A percentile compares a stretch with the other conserved stretches of the same genome.
These are phyloP conservation scores for Cladosporium sp. DNA, from an alignment of 2,329 filamentous ascomycete species.

Conservation along the genomic window DNA sequence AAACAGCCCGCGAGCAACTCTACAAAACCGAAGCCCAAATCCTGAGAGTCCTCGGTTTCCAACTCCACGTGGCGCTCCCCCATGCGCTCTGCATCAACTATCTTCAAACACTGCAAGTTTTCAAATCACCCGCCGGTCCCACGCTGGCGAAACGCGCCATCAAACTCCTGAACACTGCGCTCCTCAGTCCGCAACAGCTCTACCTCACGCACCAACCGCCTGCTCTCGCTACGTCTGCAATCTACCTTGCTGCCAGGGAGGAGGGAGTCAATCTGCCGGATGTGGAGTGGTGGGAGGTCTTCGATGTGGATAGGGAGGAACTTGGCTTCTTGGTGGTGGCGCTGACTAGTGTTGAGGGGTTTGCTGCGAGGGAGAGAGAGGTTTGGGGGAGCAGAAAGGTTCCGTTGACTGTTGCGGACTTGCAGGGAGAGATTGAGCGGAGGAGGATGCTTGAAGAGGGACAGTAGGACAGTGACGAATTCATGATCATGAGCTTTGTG, in stretches of 20 bases:
- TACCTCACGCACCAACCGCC: conserved; percentile 91
- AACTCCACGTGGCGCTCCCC: conserved; percentile 79
- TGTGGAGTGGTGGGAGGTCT: conserved; percentile 95
- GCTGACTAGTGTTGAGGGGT: conserved; percentile 73
- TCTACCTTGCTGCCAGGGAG: conserved; percentile 85
- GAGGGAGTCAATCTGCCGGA: conserved; percentile 72
- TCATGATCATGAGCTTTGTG: not conserved
- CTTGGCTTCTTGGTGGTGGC: conserved; percentile 88
- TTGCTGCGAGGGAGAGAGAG: conserved; percentile 57
- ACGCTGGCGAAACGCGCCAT: conserved; percentile 62
- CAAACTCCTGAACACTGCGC: conserved; percentile 77
- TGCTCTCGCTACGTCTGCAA: conserved; percentile 77
- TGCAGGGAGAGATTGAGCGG: conserved; percentile 59
- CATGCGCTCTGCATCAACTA: conserved; percentile 88
- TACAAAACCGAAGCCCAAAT: conserved; percentile 74
- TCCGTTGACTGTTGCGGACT: conserved; percentile 53
- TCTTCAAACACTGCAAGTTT: conserved; percentile 78
- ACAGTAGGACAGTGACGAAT: conserved; percentile 3
- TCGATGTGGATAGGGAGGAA: conserved; percentile 92
- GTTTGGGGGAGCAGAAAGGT: conserved; percentile 51
- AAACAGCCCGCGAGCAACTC: conserved; percentile 59
- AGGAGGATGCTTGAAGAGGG: conserved; percentile 39
- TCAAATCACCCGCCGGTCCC: conserved; percentile 40
- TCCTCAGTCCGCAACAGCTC: conserved; percentile 82
- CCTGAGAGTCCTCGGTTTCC: conserved; percentile 71